These are phyloP conservation scores for Hypoxylon sp. DNA, from an alignment of 2,329 filamentous ascomycete species.

Conservation along the genomic window DNA sequence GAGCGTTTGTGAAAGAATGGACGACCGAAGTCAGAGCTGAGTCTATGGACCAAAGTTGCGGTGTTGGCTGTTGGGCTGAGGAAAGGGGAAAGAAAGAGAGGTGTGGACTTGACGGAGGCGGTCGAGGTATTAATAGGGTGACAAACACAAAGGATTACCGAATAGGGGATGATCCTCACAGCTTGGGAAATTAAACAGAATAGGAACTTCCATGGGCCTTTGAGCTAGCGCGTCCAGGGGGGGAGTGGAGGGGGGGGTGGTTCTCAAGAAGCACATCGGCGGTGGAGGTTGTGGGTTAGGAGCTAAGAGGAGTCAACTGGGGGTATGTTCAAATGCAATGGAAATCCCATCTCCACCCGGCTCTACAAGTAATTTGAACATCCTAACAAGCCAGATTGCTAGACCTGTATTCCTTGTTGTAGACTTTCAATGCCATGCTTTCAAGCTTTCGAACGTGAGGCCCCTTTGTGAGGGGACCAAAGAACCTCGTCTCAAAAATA, in stretches of 20 bases:
- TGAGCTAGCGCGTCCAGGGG: constrained; percentile 31
- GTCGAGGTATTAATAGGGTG: constrained; percentile 58
- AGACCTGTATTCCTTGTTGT: constrained; percentile 8
- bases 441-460: constrained; percentile 6
- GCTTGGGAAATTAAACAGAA: constrained; percentile 46
- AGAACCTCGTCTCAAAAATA: constrained; percentile 2
- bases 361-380: constrained; percentile 23
- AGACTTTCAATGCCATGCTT: background rate
- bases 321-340: constrained; percentile 27
- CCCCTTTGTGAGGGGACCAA: constrained; percentile 18
- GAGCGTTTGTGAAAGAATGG: constrained; percentile 58
- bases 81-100: constrained; percentile 47
- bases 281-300: constrained; percentile 31
- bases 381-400: background rate
- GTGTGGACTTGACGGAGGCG: constrained; percentile 45
- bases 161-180: constrained; percentile 42
- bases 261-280: constrained; percentile 27
- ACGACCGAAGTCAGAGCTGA: constrained; percentile 63
- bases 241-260: too few relatives aligned
- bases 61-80: constrained; percentile 56
- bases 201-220: constrained; percentile 35
- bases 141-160: constrained; percentile 39
- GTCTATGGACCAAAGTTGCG: constrained; percentile 51
- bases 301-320: constrained; percentile 19
- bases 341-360: constrained; percentile 25